Percentiles rank a stretch among this genome's conserved stretches.
Conservation (phyloP, 2,329 filamentous ascomycete genomes). For the Geosmithia putterillii region DNA sequence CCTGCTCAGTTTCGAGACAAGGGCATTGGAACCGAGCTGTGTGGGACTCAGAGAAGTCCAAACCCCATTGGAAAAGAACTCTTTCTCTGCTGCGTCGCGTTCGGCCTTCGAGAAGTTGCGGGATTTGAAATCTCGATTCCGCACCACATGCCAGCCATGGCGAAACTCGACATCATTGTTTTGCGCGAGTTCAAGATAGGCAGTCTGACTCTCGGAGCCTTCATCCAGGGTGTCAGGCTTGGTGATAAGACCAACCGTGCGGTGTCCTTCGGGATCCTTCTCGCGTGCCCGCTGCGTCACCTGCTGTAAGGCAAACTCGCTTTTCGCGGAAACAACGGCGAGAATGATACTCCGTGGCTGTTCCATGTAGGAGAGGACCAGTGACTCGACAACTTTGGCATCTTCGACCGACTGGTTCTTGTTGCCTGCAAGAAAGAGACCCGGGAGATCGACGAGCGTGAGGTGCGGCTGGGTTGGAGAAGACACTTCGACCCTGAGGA, state of each 20-base stretch:
- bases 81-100: slow-evolving; percentile 25
- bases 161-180: slow-evolving; percentile 33
- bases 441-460: slow-evolving; percentile 47
- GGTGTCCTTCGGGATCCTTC: slow-evolving; percentile 13
- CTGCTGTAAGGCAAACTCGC: slow-evolving; percentile 45
- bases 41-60: slow-evolving; percentile 23
- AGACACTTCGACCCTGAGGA: slow-evolving; percentile 33
- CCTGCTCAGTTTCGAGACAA: slow-evolving; percentile 36
- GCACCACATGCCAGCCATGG: slow-evolving; percentile 35
- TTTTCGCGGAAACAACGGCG: slow-evolving; percentile 42
- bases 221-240: slow-evolving; percentile 32
- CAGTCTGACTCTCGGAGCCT: slow-evolving; percentile 23
- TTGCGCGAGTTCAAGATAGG: slow-evolving; percentile 26
- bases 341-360: slow-evolving; percentile 46
- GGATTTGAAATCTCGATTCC: slow-evolving; percentile 4
- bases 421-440: slow-evolving; percentile 37
- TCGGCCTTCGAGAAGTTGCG: slow-evolving; percentile 13
- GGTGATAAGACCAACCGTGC: slow-evolving; percentile 45
- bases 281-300: slow-evolving; percentile 32
- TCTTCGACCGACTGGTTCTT: slow-evolving; percentile 30
- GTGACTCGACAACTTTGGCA: slow-evolving; percentile 27
- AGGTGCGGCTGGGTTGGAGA: slow-evolving; percentile 36
- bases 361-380: slow-evolving; percentile 44
- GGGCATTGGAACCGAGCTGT: slow-evolving; percentile 30
- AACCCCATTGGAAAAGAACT: slow-evolving; percentile 28